Evolutionary conservation across 225 moss, liverwort and hornwort genomes (phyloP), one percentile per base, ranked within the genome.

Genomic region (Sphagnum contortum): DNA sequence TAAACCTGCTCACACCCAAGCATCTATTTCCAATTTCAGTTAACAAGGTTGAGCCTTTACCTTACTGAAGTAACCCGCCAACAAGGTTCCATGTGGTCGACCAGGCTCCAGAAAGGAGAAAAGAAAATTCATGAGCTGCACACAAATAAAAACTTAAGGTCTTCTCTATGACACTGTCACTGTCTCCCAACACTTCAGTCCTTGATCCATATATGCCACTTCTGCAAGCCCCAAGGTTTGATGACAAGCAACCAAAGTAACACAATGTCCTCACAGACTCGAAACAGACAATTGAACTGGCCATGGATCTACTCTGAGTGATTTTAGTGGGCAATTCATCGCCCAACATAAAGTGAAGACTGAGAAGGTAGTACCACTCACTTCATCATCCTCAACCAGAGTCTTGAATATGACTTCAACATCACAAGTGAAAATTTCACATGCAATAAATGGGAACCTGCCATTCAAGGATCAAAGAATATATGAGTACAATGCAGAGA

Each of bases 1-100:
- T 64, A 48, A n/a, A 9, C 4, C 4, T 50, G 44, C 8, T n/a
- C 4, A 3, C 50, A 49, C 47, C 13, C 47, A 50, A 64, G 6
- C 4, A 29, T 29, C 29, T 29, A 29, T 29, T 29, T 29, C 29
- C 29, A 29, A 29, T 29, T 29, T 29, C 29, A 29, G 29, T 29
- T 29, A 29, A 29, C 29, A 29, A 29, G 29, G 29, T 29, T 29
- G 29, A 29, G 5, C 11, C 10, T 45, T 12, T 60, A 91, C 96
- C 96, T 98, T 98, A 75, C 96, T 98, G 78, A 98, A 98, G 63
- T 98, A 98, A 9, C 96, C 93, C 48, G 93, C 92, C 81, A 98
- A 66, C 71, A 98, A 80, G 9, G 96, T 98, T 60, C 96, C 96
- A 75, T 98, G 96, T 47, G 83, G 88, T 4, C 90, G 88, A 74